Base-by-base conservation (phyloP, 129 eudicot species). In the Tanacetum coccineum region DNA sequence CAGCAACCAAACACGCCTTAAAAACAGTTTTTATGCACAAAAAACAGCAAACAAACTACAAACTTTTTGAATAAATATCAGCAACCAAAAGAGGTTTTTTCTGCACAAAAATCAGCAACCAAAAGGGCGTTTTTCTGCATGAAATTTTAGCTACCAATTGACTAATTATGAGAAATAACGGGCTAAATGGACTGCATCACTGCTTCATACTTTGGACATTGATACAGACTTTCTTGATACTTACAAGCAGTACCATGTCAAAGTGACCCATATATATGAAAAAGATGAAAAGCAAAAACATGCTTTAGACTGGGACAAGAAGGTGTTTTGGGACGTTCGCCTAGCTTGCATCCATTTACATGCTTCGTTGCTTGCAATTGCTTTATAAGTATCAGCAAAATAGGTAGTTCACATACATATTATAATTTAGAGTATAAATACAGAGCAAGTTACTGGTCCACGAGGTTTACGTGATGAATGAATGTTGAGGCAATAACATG, bases 241-340 rank as follows among this genome's bases (percentile, higher is more conserved):
- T 61, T 61, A 32, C 14, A 61, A 39, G 32, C 61, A 56, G 30
- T 56, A 32, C 17, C 47, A 61, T 30, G 48, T n/a, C 14, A 49
- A 32, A n/a, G 22, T 36, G 66, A 22, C 25, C 54, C 55, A 40
- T 57, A 20, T 60, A 59, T 47, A 45, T 28, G 45, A n/a, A 59
- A 66, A 32, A 58, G 18, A 28, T 22, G 36, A 25, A 48, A 55
- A 63, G 42, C 51, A 46, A 62, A 70, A 79, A 61, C 64, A 46
- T 64, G 82, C 96, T 81, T 81, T 88, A 83, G 92, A 75, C 76
- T 85, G n/a, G 84, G 68, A 78, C 81, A 76, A 88, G 93, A 71
- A 85, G 83, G 93, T 85, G 87, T 84, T 85, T 93, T 53, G n/a
- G 69, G 85, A 68, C 47, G 75, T 61, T 65, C 79, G 55, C 85